Percentiles rank a stretch among this genome's conserved stretches.
These are phyloP conservation scores for Colletotrichum caudatum DNA, from an alignment of 2,329 filamentous ascomycete genomes.

Conservation along the genomic window DNA sequence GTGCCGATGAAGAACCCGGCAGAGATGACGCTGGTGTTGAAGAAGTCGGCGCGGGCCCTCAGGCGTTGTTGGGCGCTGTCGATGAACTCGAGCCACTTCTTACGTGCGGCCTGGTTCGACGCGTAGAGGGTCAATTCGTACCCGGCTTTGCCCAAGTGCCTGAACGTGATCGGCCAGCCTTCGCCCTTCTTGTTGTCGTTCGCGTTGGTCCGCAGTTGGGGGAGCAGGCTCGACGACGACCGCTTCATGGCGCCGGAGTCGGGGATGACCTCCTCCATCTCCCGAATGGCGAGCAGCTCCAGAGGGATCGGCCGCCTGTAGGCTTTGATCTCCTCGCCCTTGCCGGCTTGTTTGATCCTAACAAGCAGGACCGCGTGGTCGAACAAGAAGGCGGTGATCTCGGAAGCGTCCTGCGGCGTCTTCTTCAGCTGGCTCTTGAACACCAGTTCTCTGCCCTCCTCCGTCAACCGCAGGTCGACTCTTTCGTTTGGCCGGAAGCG, in stretches of 20 bases:
- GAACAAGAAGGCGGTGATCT: constrained; percentile 95
- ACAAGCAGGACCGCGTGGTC: constrained; percentile 96
- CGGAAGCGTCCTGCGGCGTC: constrained; percentile 78
- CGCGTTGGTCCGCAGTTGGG: constrained; percentile 61
- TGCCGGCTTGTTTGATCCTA: constrained; percentile 90
- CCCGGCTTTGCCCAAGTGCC: constrained; percentile 93
- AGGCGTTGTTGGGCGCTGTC: constrained; percentile 90
- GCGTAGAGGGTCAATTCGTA: constrained; percentile 94
- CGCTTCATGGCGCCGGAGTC: constrained; percentile 83
- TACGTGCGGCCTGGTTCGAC: constrained; percentile 84
- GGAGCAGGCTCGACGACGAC: constrained; percentile 86
- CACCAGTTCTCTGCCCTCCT: constrained; percentile 91
- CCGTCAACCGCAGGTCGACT: constrained; percentile 93
- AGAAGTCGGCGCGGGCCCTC: constrained; percentile 89
- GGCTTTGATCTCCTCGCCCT: constrained; percentile 93
- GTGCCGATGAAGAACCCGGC: constrained; percentile 70
- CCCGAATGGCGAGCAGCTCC: constrained; percentile 90
- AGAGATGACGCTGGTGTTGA: constrained; percentile 77
- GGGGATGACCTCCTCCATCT: constrained; percentile 97
- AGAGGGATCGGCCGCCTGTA: constrained; percentile 95
- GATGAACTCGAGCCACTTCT: constrained; percentile 98
- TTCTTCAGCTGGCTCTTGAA: constrained; percentile 97
- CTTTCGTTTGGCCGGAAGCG: constrained; percentile 91
- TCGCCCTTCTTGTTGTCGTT: constrained; percentile 73
- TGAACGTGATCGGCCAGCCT: constrained; percentile 95